Evolutionary conservation across 1,139 yeast species (phyloP).

Genomic region (Candida smagusa): DNA sequence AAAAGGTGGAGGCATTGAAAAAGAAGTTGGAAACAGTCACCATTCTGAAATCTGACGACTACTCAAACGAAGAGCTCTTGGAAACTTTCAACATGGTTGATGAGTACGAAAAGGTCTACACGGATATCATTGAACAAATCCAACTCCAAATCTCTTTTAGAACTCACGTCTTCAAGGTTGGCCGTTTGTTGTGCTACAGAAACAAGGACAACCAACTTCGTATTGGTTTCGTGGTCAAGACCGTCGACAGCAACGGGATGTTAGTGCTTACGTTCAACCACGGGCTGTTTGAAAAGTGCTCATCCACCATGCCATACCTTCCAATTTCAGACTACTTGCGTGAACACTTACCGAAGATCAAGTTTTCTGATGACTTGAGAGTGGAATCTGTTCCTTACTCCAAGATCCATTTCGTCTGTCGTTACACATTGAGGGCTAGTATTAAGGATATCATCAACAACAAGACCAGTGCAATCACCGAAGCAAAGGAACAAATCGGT

Average conservation of each 20-base stretch:
- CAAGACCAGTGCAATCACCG: slow-evolving; percentile 38
- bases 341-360: slow-evolving; percentile 26
- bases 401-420: slow-evolving; percentile 50
- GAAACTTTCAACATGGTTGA: slow-evolving; percentile 43
- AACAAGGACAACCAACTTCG: slow-evolving; percentile 40
- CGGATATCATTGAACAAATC: slow-evolving; percentile 46
- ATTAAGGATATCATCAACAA: slow-evolving; percentile 45
- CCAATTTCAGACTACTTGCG: slow-evolving; percentile 30
- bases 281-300: slow-evolving; percentile 33
- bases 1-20: slow-evolving; percentile 53
- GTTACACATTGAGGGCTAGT: slow-evolving; percentile 38
- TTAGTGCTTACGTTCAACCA: slow-evolving; percentile 44
- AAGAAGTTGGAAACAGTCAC: slow-evolving; percentile 40
- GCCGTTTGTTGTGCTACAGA: slow-evolving; percentile 61
- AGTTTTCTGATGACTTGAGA: slow-evolving; percentile 30
- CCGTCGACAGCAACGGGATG: slow-evolving; percentile 25
- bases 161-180: slow-evolving; percentile 45
- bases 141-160: slow-evolving; percentile 46
- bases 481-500: slow-evolving; percentile 40
- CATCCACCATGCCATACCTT: slow-evolving; percentile 48
- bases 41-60: slow-evolving; percentile 36
- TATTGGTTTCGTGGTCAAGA: slow-evolving; percentile 54
- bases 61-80: slow-evolving; percentile 39
- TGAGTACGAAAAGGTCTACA: slow-evolving; percentile 42
- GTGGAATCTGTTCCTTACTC: slow-evolving; percentile 46